A percentile compares a stretch with the other conserved stretches of the same genome.
Evolutionary conservation across 345 rosid species (phyloP).

Genomic region (Rhodamnia argentea): DNA sequence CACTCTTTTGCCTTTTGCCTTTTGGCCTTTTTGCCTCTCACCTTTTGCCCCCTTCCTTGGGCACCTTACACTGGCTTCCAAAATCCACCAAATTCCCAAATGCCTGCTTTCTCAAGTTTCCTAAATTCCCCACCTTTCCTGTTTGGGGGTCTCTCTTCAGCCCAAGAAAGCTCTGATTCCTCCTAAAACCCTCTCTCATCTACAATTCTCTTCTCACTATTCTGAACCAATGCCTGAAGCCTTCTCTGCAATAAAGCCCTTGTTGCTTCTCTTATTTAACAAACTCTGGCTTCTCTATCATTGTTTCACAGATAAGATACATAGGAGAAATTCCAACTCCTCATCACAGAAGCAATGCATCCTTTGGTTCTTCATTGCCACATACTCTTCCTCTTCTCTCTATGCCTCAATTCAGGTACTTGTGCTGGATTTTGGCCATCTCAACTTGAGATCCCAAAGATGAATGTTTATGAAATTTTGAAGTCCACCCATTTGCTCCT

Average conservation of each 20-base stretch:
- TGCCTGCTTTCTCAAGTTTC: constrained; percentile 97
- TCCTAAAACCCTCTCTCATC: constrained; percentile 9
- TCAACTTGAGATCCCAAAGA: neutral
- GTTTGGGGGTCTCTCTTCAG: constrained; percentile 40
- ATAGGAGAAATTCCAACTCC: constrained; percentile 1
- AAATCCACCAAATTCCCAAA: constrained; percentile 41
- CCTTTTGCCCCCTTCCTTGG: constrained; percentile 31
- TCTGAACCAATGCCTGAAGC: constrained; percentile 31
- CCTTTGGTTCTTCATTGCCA: constrained; percentile 19
- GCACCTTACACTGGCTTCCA: constrained; percentile 76
- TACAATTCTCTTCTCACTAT: neutral
- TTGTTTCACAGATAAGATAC: constrained; percentile 13
- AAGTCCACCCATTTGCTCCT: neutral
- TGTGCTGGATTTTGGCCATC: neutral
- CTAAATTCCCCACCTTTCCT: constrained; percentile 57
- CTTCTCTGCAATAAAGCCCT: constrained; percentile 38
- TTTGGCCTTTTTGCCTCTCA: constrained; percentile 13
- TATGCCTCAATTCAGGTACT: constrained; percentile 59
- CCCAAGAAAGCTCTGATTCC: constrained; percentile 91
- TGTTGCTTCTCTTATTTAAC: constrained; percentile 26
- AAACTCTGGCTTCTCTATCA: constrained; percentile 20
- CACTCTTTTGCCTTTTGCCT: constrained; percentile 3
- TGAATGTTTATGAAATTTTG: neutral
- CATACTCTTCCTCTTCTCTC: constrained; percentile 32
- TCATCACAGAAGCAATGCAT: constrained; percentile 31